These are phyloP conservation scores for Phytopythium kandeliae DNA, from an alignment of 352 stramenopile species.

Conservation along the genomic window DNA sequence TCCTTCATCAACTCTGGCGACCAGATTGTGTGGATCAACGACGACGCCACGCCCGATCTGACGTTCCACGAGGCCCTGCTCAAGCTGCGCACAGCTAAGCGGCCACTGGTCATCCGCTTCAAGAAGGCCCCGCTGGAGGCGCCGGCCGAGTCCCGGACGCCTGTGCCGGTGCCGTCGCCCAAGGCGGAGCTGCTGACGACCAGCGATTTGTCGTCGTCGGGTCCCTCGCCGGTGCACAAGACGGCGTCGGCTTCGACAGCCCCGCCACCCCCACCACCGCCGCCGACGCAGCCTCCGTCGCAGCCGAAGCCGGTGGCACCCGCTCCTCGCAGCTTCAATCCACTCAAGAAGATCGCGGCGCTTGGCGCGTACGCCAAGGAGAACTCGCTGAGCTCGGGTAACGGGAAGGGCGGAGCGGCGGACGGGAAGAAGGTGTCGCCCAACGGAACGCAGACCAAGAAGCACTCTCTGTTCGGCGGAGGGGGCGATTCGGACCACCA, in stretches of 20 bases:
- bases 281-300: constrained; percentile 9
- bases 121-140: constrained; percentile 58
- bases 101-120: constrained; percentile 80
- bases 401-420: constrained; percentile 13
- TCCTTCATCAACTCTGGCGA: constrained; percentile 59
- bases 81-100: constrained; percentile 78
- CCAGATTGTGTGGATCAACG: constrained; percentile 78
- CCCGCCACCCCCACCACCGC: constrained; percentile 4
- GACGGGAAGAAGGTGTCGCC: constrained; percentile 8
- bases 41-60: constrained; percentile 62
- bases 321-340: constrained; percentile 40
- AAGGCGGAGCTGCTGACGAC: constrained; percentile 10
- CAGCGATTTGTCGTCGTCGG: constrained; percentile 9
- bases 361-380: constrained; percentile 40
- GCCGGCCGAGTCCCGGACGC: constrained; percentile 11
- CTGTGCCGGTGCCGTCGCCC: constrained; percentile 19
- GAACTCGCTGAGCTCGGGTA: constrained; percentile 24
- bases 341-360: constrained; percentile 56
- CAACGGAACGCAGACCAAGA: constrained; percentile 5
- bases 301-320: constrained; percentile 13
- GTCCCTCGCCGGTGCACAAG: constrained; percentile 3
- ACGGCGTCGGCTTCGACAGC: constrained; percentile 5
- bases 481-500: constrained; percentile 4
- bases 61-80: constrained; percentile 81
- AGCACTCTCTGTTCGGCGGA: constrained; percentile 6